A percentile compares a stretch with the other conserved stretches of the same genome.
phyloP scores from a whole-genome alignment of 1,284 basidiomycete species.

The Cryptococcus sp. region DNA sequence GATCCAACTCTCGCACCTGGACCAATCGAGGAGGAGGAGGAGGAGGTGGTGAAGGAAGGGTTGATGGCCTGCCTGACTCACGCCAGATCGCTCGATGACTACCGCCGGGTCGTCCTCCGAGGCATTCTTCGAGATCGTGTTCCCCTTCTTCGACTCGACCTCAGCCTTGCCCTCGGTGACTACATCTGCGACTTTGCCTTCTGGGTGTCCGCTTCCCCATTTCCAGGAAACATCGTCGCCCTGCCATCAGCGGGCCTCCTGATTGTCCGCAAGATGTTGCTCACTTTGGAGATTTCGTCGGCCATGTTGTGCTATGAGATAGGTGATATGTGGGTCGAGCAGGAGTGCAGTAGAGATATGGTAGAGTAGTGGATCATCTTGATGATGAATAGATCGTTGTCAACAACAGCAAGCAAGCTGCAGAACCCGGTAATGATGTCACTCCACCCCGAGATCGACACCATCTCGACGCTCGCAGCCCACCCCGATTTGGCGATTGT shows the following conservation, averaged over 20 bases:
- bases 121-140: constrained; percentile 37
- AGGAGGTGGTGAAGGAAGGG: neutral
- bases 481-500: no score
- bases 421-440: no score
- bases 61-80: constrained; percentile 14
- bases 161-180: constrained; percentile 29
- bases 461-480: no score
- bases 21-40: neutral
- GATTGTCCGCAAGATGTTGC: neutral
- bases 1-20: neutral
- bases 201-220: constrained; percentile 36
- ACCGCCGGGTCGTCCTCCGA: constrained; percentile 39
- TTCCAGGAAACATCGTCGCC: constrained; percentile 42
- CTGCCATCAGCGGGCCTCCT: constrained; percentile 2
- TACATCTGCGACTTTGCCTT: constrained; percentile 35
- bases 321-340: neutral
- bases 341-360: no score
- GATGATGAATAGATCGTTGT: no score
- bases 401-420: no score
- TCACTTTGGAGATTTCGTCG: constrained; percentile 10
- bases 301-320: constrained; percentile 5
- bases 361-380: no score
- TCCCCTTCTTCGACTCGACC: constrained; percentile 37
- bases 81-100: constrained; percentile 33
- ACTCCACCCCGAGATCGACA: no score